Evolutionary conservation across 2,329 filamentous ascomycete genomes (phyloP), one percentile per base, ranked within the genome.

Genomic region (Coniochaeta ligniaria): DNA sequence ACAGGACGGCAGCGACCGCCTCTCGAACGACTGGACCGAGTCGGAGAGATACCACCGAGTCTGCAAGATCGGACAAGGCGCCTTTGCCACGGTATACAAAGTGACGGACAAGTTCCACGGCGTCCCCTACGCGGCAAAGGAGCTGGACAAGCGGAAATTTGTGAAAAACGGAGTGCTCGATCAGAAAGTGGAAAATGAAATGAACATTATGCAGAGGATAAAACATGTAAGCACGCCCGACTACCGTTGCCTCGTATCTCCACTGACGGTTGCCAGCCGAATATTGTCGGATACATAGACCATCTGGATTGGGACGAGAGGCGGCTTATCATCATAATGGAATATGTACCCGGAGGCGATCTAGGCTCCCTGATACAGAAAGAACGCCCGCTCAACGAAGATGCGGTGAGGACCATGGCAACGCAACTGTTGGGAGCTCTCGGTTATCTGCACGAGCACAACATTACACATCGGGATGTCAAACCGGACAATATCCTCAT

Each of bases 401-500:
- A 74, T 0, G 78, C 87, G 65, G 88, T 86, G n/a, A 86, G 88
- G 72, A 78, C 78, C 6, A 90, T 97, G 73, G 85, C 92, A 1
- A 72, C 76, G 22, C 92, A 96, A 72, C 83, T 98, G 38, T 77
- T 97, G 50, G 84, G 88, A 66, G 94, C 94, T 1, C 78, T 99
- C 59, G 86, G 86, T 33, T 97, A 99, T 72, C 80, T 99, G 9
- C 95, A 99, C 73, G 79, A 82, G 59, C 88, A 90, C 68, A 92
- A 89, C 70, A 97, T 99, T 67, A 98, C 94, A 0, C 95, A 99
- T 75, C 89, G 95, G n/a, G 95, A 99, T 73, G 92, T 99, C 70
- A 99, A 99, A 72, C 95, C 95, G 0, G 95, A 99, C 78, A 99
- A 99, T 69, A 97, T 99, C 63, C 80, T 99, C 45, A 90, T 98